Evolutionary conservation across 257 asterid species (phyloP), one percentile per base, ranked within the genome.

Genomic region (Solanum stenotomum): DNA sequence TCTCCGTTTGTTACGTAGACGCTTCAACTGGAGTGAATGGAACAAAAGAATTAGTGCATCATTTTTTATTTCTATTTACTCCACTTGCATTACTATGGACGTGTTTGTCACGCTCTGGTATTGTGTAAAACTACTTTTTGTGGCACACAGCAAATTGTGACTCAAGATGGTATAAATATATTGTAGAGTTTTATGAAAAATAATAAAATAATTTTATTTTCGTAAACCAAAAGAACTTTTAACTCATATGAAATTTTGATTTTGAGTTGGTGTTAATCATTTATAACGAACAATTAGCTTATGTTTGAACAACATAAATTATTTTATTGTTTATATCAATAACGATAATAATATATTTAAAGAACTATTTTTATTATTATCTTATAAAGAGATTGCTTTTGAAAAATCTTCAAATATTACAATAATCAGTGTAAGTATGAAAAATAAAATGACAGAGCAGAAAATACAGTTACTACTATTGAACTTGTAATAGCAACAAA

Each of bases 1-100:
- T 70, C 88, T 79, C 89, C 78, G 38, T 63, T 74, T 72, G 88
- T 72, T 90, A 78, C 94, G 89, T 91, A 75, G 56, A 82, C 88
- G 67, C 90, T 87, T 91, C 81, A 34, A 70, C 92, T 63, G 34
- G 86, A 82, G 22, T 49, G 20, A 15, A 46, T 8, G 77, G 44
- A 27, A 49, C 7, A 20, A 49, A 82, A 49, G 70, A 49, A 82
- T 18, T 82, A 49, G 34, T 18, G 12, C 31, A 49, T 29, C 20
- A 31, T 12, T 74, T 27, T 29, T 13, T 1, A 40, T 52, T 40
- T 38, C 83, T 25, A 1, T 16, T 88, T 33, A 2, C 20, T 31
- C 77, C 61, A 44, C 71, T 85, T n/a, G 56, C 87, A 35, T 35
- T 2, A 25, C 3, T 38, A 1, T 1, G 12, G 25, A 25, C 90